phyloP scores from a whole-genome alignment of 148 eudicot species.

The Selenicereus undatus region DNA sequence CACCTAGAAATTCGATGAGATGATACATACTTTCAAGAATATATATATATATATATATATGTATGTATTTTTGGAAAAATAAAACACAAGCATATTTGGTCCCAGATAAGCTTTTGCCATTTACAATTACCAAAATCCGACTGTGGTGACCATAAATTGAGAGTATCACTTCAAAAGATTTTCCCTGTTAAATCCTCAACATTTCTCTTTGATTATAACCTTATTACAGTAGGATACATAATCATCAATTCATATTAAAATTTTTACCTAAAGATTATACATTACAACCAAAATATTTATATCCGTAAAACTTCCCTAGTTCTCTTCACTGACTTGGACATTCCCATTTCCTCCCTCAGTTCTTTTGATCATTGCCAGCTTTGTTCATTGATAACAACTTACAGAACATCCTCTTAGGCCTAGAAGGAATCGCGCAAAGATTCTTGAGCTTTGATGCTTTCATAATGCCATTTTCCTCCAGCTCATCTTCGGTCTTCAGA shows the following conservation, averaged over 20 bases:
- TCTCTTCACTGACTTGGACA: neutral
- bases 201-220: constrained; percentile 13
- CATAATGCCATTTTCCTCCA: constrained; percentile 40
- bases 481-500: constrained; percentile 66
- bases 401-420: constrained; percentile 74
- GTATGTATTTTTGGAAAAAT: neutral
- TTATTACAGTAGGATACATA: constrained; percentile 25
- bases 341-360: constrained; percentile 17
- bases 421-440: constrained; percentile 51
- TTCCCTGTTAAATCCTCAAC: constrained; percentile 10
- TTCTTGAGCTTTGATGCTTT: constrained; percentile 51
- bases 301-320: neutral
- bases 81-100: constrained; percentile 20
- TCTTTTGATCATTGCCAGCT: constrained; percentile 40
- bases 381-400: constrained; percentile 73
- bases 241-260: constrained; percentile 30
- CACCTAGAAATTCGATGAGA: too few species aligned
- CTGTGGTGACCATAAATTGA: constrained; percentile 19
- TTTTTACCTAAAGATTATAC: constrained; percentile 25
- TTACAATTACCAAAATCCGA: constrained; percentile 25
- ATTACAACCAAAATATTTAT: constrained; percentile 19
- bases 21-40: too few species aligned
- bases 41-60: too few species aligned
- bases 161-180: constrained; percentile 14
- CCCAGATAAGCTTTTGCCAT: constrained; percentile 24